Evolutionary conservation across 164 flowering plant species (phyloP).

Genomic region (Umbilicus rupestris): DNA sequence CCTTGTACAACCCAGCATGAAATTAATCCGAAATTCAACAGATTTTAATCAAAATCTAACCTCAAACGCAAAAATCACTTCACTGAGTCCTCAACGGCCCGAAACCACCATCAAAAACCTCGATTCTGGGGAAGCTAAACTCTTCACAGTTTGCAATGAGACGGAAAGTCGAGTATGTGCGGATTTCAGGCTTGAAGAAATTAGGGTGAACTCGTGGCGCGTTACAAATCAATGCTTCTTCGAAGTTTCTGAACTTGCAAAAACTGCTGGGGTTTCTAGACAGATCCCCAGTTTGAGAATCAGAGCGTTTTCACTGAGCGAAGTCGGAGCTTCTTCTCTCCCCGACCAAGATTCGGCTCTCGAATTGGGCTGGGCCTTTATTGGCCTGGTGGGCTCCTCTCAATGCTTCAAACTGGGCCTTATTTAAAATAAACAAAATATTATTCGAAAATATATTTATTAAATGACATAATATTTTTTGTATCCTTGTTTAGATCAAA

Average conservation of each 20-base stretch:
- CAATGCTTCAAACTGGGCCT: too few relatives aligned
- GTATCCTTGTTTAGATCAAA: too few relatives aligned
- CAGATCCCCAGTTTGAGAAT: constrained; percentile 8
- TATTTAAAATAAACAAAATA: too few relatives aligned
- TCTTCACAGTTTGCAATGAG: background rate
- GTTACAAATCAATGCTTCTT: too few relatives aligned
- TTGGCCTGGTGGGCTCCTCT: too few relatives aligned
- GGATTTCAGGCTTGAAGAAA: background rate
- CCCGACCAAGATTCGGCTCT: too few relatives aligned
- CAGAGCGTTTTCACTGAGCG: constrained; percentile 7
- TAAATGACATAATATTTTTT: too few relatives aligned
- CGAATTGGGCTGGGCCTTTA: too few relatives aligned
- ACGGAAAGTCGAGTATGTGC: background rate
- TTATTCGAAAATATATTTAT: too few relatives aligned
- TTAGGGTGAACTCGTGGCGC: too few relatives aligned
- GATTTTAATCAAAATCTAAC: background rate
- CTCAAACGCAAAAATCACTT: background rate
- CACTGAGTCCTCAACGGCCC: background rate
- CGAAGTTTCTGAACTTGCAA: too few relatives aligned
- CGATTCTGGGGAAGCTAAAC: background rate
- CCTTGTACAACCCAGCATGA: background rate
- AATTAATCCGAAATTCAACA: background rate
- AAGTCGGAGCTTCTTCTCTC: too few relatives aligned
- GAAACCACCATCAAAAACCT: background rate
- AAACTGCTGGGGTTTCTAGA: background rate